Percentiles rank a stretch among this genome's conserved stretches.
Conservation (phyloP, 2,329 filamentous ascomycete species). For the Corinectria fuckeliana region DNA sequence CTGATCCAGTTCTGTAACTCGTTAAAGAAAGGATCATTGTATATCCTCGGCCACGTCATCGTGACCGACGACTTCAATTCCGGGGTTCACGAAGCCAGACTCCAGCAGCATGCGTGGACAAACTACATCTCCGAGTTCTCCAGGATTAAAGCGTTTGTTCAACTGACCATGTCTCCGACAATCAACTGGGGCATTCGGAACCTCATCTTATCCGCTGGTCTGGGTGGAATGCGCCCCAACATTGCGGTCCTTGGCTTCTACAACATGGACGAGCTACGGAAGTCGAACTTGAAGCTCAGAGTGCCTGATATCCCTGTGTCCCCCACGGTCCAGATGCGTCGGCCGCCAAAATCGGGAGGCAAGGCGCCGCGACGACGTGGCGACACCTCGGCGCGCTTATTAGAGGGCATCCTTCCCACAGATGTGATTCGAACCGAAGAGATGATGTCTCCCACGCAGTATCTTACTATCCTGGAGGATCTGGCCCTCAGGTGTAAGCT, state of each 20-base stretch:
- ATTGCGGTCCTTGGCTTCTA: constrained; percentile 84
- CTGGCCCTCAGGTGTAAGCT: constrained; percentile 78
- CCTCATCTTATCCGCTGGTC: constrained; percentile 78
- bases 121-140: constrained; percentile 84
- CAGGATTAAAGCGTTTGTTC: constrained; percentile 87
- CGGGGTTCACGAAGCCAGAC: constrained; percentile 80
- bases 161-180: constrained; percentile 81
- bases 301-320: constrained; percentile 58
- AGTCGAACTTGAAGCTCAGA: constrained; percentile 61
- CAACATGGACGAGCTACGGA: constrained; percentile 77
- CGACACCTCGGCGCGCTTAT: constrained; percentile 61
- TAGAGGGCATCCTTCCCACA: constrained; percentile 69
- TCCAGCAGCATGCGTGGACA: constrained; percentile 83
- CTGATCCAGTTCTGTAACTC: constrained; percentile 93
- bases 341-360: constrained; percentile 39
- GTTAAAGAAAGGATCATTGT: constrained; percentile 84
- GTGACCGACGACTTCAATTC: constrained; percentile 82
- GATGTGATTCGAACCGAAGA: constrained; percentile 72
- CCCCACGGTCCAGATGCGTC: constrained; percentile 42
- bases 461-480: constrained; percentile 84
- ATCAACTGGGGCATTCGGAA: constrained; percentile 88
- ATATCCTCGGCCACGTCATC: constrained; percentile 87
- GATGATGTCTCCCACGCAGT: constrained; percentile 73
- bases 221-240: constrained; percentile 89
- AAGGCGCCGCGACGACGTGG: constrained; percentile 50